Conservation (phyloP, 2,329 filamentous ascomycete genomes). For the Talaromyces sp. region DNA sequence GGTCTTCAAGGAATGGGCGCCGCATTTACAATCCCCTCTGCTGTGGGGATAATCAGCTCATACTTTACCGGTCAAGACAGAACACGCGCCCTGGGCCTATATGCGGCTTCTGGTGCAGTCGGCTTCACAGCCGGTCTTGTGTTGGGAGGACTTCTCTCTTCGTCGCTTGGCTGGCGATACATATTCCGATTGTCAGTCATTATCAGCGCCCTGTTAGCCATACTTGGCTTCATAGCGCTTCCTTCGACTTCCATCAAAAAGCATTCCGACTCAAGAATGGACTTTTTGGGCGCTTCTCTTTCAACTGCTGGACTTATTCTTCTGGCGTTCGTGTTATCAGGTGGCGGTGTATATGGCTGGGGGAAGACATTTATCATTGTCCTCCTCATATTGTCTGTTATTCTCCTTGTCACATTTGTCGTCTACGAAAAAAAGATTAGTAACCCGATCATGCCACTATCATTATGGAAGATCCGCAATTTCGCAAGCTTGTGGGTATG, state of each 20-base stretch:
- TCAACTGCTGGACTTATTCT: not conserved
- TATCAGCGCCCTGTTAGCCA: not conserved
- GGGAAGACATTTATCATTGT: not conserved
- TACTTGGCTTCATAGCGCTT: not conserved
- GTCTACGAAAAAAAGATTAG: conserved; percentile 29
- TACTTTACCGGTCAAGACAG: not conserved
- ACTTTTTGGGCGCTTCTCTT: not conserved
- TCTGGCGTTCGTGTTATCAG: not conserved
- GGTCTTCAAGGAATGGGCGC: conserved; percentile 47
- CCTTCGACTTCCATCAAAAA: not conserved
- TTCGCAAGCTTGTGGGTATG: conserved; percentile 47
- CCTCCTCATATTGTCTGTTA: not conserved
- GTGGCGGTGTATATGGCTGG: not conserved
- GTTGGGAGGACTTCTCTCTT: not conserved
- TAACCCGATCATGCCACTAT: conserved; percentile 47
- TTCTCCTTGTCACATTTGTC: not conserved
- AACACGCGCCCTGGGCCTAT: not conserved
- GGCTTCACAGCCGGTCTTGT: not conserved
- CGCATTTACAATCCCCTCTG: conserved; percentile 40
- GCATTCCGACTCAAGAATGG: not conserved
- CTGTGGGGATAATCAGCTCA: not conserved
- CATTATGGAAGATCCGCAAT: conserved; percentile 46
- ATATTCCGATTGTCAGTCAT: not conserved
- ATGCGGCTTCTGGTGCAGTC: not conserved
- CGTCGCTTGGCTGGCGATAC: not conserved